Conservation (phyloP, 768 basidiomycete genomes). For the Trametes sanguinea region DNA sequence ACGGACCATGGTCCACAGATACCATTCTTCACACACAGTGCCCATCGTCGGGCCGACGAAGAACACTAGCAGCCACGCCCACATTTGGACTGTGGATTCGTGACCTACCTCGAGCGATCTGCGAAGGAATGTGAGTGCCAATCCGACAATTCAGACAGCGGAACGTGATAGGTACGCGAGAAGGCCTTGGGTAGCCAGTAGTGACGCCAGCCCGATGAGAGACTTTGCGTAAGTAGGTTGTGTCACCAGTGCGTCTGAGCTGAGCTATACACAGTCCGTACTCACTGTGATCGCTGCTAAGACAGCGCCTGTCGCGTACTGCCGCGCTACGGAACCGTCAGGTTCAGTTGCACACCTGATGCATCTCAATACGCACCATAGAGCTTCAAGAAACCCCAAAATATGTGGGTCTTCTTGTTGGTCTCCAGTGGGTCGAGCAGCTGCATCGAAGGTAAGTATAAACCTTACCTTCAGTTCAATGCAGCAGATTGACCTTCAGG, state of each 20-base stretch:
- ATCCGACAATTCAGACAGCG: not conserved
- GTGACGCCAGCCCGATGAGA: slow-evolving; percentile 28
- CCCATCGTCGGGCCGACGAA: slow-evolving; percentile 49
- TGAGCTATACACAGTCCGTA: not conserved
- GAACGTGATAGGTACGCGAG: slow-evolving; percentile 25
- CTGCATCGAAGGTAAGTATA: slow-evolving; percentile 24
- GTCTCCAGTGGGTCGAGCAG: slow-evolving; percentile 40
- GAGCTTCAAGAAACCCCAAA: slow-evolving; percentile 29
- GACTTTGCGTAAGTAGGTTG: not conserved
- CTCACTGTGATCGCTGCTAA: slow-evolving; percentile 17
- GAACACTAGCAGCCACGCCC: slow-evolving; percentile 65
- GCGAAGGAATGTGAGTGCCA: not conserved
- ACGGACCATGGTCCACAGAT: slow-evolving; percentile 43
- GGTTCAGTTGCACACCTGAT: not conserved
- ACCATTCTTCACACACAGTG: slow-evolving; percentile 53
- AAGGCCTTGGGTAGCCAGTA: slow-evolving; percentile 36
- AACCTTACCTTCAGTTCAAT: slow-evolving; percentile 18
- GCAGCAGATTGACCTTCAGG: slow-evolving; percentile 32
- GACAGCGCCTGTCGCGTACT: slow-evolving; percentile 13
- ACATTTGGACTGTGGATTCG: slow-evolving; percentile 54
- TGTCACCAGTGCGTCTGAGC: not conserved
- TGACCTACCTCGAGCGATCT: slow-evolving; percentile 63
- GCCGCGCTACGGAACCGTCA: slow-evolving; percentile 6
- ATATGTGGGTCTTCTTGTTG: slow-evolving; percentile 31
- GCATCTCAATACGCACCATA: slow-evolving; percentile 20